Conservation (phyloP, 768 basidiomycete species). For the Cyclocybe cylindracea region DNA sequence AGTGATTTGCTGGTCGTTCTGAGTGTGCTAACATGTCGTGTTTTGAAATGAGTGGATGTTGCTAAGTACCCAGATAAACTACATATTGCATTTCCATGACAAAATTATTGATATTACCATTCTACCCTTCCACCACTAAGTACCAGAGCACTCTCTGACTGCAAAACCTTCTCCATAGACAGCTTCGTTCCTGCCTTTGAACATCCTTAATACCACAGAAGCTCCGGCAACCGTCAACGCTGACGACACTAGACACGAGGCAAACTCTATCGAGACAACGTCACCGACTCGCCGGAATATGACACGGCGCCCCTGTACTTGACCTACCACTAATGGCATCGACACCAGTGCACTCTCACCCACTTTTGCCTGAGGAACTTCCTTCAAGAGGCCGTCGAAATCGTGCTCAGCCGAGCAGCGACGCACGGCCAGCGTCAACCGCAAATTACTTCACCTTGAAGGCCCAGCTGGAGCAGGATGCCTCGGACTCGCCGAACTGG, state of each 20-base stretch:
- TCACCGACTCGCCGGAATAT: not conserved
- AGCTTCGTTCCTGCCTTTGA: too few species aligned
- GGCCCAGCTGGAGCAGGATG: constrained; percentile 54
- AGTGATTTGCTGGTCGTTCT: too few species aligned
- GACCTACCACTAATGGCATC: constrained; percentile 32
- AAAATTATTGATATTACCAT: too few species aligned
- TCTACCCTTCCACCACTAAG: too few species aligned
- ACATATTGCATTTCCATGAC: too few species aligned
- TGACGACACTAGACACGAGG: not conserved
- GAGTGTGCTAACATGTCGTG: too few species aligned
- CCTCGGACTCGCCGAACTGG: constrained; percentile 33
- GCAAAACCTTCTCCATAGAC: too few species aligned
- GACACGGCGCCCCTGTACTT: not conserved
- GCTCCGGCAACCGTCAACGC: too few species aligned
- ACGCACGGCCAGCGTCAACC: constrained; percentile 26
- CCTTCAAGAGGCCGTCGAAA: constrained; percentile 47
- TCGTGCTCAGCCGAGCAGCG: constrained; percentile 29
- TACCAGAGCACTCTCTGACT: too few species aligned
- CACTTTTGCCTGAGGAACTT: constrained; percentile 62
- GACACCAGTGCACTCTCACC: constrained; percentile 67
- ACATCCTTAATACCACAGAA: too few species aligned
- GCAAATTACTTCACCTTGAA: constrained; percentile 65
- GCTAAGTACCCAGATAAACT: too few species aligned
- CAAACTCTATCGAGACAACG: not conserved
- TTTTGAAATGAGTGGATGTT: too few species aligned